Percentiles rank a stretch among this genome's conserved stretches.
Conservation (phyloP, 305 asterid species). For the Andrographis paniculata region DNA sequence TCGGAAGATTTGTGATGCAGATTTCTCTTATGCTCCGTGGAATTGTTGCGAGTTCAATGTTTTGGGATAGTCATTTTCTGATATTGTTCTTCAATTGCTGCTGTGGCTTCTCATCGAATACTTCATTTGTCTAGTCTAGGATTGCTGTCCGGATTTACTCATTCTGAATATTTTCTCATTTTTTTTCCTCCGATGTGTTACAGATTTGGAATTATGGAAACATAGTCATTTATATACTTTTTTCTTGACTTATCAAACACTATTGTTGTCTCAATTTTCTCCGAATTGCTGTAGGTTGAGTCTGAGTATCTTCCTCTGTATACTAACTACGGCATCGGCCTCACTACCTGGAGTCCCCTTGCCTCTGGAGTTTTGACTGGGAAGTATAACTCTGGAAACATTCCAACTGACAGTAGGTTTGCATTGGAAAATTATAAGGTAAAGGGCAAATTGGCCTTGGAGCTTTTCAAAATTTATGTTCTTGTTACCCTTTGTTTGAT, state of each 20-base stretch:
- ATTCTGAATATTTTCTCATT: no score
- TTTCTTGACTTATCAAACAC: conserved; percentile 8
- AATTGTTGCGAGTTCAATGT: no score
- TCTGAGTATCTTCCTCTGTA: conserved; percentile 80
- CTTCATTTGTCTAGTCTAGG: no score
- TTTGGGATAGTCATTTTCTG: no score
- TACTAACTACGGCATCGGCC: conserved; percentile 78
- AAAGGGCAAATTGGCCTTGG: conserved; percentile 12
- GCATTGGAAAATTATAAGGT: conserved; percentile 98
- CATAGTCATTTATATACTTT: neutral
- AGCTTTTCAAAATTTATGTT: neutral
- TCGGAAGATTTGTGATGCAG: no score
- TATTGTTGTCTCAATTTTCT: neutral
- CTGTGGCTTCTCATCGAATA: no score
- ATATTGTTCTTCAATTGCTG: no score
- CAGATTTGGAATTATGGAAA: no score
- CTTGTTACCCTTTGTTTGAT: neutral
- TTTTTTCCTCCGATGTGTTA: no score
- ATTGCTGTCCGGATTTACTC: no score
- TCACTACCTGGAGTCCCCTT: conserved; percentile 98
- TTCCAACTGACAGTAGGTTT: conserved; percentile 85
- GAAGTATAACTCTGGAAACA: conserved; percentile 53
- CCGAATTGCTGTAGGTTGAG: conserved; percentile 62
- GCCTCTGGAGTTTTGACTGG: conserved; percentile 97
- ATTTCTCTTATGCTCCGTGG: no score